A percentile compares a stretch with the other conserved stretches of the same genome.
phyloP scores from a whole-genome alignment of 148 eudicot species.

The Linanthus parryae region DNA sequence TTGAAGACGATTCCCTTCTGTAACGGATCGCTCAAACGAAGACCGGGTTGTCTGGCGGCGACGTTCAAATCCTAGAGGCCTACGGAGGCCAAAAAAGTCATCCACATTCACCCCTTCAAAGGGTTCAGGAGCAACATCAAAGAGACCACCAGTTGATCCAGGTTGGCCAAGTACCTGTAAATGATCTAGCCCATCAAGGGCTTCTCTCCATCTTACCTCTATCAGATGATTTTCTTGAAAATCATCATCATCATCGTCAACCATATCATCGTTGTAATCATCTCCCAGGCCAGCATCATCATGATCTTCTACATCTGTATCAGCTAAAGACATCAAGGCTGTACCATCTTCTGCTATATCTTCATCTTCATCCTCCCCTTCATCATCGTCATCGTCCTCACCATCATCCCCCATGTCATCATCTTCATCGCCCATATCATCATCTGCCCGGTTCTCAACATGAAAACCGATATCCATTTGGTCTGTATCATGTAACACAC shows the following conservation, averaged over 20 bases:
- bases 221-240: conserved; percentile 86
- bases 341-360: conserved; percentile 92
- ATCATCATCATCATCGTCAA: conserved; percentile 94
- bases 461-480: conserved; percentile 70
- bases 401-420: conserved; percentile 96
- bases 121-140: conserved; percentile 79
- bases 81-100: conserved; percentile 87
- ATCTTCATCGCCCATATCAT: conserved; percentile 86
- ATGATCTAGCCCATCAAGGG: conserved; percentile 89
- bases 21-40: conserved; percentile 54
- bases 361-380: conserved; percentile 92
- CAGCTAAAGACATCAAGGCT: conserved; percentile 89
- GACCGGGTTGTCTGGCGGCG: conserved; percentile 76
- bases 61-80: conserved; percentile 84
- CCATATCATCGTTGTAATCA: conserved; percentile 87
- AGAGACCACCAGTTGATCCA: conserved; percentile 62
- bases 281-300: conserved; percentile 90
- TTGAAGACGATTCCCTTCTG: conserved; percentile 74
- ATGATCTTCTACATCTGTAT: conserved; percentile 90
- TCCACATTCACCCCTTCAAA: conserved; percentile 96
- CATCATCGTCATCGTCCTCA: conserved; percentile 82
- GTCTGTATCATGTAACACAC: conserved; percentile 38
- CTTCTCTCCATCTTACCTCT: conserved; percentile 98
- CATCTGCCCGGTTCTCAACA: conserved; percentile 69
- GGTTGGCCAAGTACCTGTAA: conserved; percentile 80